Base-by-base conservation (phyloP, 2,329 filamentous ascomycete genomes). In the Xylariaceae sp. region DNA sequence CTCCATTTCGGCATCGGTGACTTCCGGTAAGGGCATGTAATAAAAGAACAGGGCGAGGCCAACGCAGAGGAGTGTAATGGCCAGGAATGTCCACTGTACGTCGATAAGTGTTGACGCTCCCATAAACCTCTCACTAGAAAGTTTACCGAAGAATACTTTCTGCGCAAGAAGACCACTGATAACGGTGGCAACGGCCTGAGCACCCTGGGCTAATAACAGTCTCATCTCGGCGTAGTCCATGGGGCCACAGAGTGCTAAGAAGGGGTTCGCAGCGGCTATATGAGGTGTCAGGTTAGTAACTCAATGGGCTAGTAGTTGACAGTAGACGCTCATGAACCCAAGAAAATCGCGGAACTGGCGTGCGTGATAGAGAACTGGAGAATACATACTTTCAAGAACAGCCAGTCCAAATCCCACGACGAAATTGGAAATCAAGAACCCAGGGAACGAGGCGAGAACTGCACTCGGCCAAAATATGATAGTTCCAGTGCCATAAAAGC, bases 71-170 rank as follows among this genome's bases (percentile, higher is more conserved):
- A 88, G 78, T 0, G 89, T 90, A 61, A 93, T 88, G 57, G 86
- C 88, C n/a, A 94, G 81, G 66, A 94, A 94, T 0, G 89, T 89
- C 88, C 88, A 95, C 73, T 94, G 90, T 1, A 93, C 88, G 61
- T 88, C 85, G 62, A 89, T 81, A 2, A 94, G 79, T 1, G 82
- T 82, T 35, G 78, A 73, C 1, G 78, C 69, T 17, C 64, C 71
- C 39, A 66, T 68, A 11, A 54, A 66, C 17, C 62, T 59, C 9
- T 64, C 64, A 13, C 67, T 69, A 39, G 80, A 76, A 7, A 89
- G 80, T 10, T 80, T 76, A 34, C 78, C 80, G 74, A 93, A 93
- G 69, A 93, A 89, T 15, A 88, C 86, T 60, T 85, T 86, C 47
- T 89, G 83, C 5, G 89, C 89, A 9, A 94, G 77, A 0, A 92